Percentiles rank a stretch among this genome's conserved stretches.
Conservation (phyloP, 129 eudicot genomes). For the Flaveria trinervia region DNA sequence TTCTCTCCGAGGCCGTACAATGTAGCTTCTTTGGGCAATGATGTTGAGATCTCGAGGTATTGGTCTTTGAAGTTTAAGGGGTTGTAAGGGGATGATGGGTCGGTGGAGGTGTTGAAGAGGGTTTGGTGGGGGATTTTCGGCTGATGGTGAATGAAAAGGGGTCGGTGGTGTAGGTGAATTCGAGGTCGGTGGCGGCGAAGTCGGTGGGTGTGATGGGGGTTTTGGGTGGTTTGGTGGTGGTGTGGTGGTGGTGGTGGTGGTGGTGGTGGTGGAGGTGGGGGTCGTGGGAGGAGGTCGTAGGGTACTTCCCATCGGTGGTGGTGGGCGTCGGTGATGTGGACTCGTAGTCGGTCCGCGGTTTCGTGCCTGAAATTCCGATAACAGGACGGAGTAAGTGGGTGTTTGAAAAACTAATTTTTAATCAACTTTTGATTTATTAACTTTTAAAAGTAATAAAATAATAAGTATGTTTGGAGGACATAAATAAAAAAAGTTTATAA, state of each 20-base stretch:
- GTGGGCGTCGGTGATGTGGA: slow-evolving; percentile 84
- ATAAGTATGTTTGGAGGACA: too few species aligned
- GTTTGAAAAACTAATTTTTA: too few species aligned
- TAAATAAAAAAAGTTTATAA: too few species aligned
- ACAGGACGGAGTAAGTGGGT: background rate
- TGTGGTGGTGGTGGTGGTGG: slow-evolving; percentile 48
- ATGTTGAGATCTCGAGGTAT: slow-evolving; percentile 80
- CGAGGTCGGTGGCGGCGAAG: slow-evolving; percentile 44
- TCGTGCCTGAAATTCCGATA: slow-evolving; percentile 65
- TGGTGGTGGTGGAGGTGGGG: slow-evolving; percentile 45
- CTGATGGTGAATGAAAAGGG: slow-evolving; percentile 79
- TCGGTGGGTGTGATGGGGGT: slow-evolving; percentile 40
- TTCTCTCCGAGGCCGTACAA: slow-evolving; percentile 91
- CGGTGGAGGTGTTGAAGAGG: slow-evolving; percentile 64
- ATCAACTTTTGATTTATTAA: too few species aligned
- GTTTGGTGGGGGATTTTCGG: slow-evolving; percentile 73
- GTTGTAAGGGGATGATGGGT: slow-evolving; percentile 51
- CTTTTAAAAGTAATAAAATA: too few species aligned
- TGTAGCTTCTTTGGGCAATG: slow-evolving; percentile 69
- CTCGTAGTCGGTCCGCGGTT: slow-evolving; percentile 69
- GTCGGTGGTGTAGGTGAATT: slow-evolving; percentile 65
- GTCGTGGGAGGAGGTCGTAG: slow-evolving; percentile 76
- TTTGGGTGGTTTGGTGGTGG: slow-evolving; percentile 34
- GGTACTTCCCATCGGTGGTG: slow-evolving; percentile 95
- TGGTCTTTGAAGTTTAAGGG: slow-evolving; percentile 83